Base-by-base conservation (phyloP, 805 yeast species). In the Kodamaea hsintzibuensis region DNA sequence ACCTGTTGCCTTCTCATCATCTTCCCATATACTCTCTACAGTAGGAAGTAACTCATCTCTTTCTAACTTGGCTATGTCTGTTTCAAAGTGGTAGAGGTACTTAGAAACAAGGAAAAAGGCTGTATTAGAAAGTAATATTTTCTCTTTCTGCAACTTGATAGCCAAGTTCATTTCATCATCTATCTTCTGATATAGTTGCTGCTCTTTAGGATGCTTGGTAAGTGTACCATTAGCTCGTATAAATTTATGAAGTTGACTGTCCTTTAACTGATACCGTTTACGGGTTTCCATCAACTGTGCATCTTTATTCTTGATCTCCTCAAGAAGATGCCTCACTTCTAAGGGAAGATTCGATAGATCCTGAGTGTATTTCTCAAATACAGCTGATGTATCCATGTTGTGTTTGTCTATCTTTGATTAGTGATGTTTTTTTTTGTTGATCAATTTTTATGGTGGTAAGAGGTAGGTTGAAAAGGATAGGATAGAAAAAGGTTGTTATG, bases 341-440 rank as follows among this genome's bases (percentile, higher is more conserved):
- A 90, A 85, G 19, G 97, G 97, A 44, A 95, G 78, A 62, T 92
- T 93, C 9, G 93, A 84, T 43, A 93, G 76, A 59, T 83, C 87
- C 65, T 82, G 86, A 2, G 79, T 75, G 55, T 74, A 74, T 57
- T 75, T 75, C 56, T 74, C 80, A 19, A 76, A 65, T 12, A 77
- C 78, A 0, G 95, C 82, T n/a, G 97, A 91, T 2, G 98, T 92
- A 71, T 92, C 98, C 96, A 90, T 90, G 12, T 7, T 35, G 18
- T 22, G n/a, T 25, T 22, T 48, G 17, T 45, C 25, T 22, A 22
- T 13, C 19, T 7, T 2, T 38, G 42, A 38, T 38, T 38, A 38
- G 42, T 38, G 42, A 14, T 38, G 42, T 38, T 38, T 14, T 38
- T 38, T 38, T 14, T 13, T 37, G 39, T 13, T 13, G 42, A 13